phyloP scores from a whole-genome alignment of 164 flowering plant species.

The Sedum album region DNA sequence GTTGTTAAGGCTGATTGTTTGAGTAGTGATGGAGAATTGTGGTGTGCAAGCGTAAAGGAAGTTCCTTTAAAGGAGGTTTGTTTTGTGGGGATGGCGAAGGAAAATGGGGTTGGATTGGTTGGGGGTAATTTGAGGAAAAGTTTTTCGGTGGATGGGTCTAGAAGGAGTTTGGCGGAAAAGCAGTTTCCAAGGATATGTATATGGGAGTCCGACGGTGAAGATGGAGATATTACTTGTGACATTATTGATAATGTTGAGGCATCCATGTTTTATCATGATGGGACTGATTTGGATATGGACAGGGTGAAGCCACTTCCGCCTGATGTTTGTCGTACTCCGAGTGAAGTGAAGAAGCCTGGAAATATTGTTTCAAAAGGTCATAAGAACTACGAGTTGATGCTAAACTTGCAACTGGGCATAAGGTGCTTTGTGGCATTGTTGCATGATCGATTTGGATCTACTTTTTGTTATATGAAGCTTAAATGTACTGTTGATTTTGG shows the following conservation, averaged over 20 bases:
- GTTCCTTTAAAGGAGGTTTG: constrained; percentile 39
- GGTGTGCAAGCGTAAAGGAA: constrained; percentile 20
- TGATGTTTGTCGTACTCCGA: constrained; percentile 41
- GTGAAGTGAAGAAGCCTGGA: constrained; percentile 41
- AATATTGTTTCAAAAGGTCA: constrained; percentile 5
- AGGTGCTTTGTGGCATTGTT: not conserved
- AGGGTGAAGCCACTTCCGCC: constrained; percentile 27
- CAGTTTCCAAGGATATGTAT: constrained; percentile 70
- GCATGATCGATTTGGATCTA: not conserved
- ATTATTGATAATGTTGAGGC: constrained; percentile 81
- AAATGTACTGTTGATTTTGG: not conserved
- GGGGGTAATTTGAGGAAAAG: constrained; percentile 35
- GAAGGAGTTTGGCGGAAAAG: constrained; percentile 11
- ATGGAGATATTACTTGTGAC: constrained; percentile 85
- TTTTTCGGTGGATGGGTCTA: constrained; percentile 12
- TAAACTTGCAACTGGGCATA: constrained; percentile 9
- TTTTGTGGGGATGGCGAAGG: constrained; percentile 24
- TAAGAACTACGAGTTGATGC: constrained; percentile 10
- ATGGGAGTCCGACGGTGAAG: constrained; percentile 87
- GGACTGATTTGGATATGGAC: constrained; percentile 30
- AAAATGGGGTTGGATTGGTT: not conserved
- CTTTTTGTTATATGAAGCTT: no score
- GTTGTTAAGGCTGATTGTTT: constrained; percentile 64
- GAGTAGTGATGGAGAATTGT: constrained; percentile 48
- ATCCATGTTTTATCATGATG: constrained; percentile 52